phyloP scores from a whole-genome alignment of 1,284 basidiomycete species.

The Cutaneotrichosporon cavernicola region DNA sequence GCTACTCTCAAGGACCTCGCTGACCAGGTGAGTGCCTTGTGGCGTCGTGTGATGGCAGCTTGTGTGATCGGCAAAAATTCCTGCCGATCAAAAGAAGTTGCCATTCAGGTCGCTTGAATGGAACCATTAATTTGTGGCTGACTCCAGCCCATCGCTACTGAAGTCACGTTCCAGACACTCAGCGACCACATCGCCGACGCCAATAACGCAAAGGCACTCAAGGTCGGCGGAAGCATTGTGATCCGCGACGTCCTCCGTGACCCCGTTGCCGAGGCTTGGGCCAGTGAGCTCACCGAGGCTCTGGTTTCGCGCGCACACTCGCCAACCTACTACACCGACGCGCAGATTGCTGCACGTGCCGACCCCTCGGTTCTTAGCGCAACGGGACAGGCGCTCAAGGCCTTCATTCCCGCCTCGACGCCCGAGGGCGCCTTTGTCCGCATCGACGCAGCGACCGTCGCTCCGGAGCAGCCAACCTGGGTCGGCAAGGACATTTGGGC shows the following conservation, averaged over 20 bases:
- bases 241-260: conserved; percentile 47
- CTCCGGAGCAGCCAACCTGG: conserved; percentile 20
- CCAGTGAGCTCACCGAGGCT: conserved; percentile 27
- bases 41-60: background rate
- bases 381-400: conserved; percentile 30
- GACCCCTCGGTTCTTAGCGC: conserved; percentile 41
- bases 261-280: conserved; percentile 38
- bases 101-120: no score
- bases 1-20: conserved; percentile 17
- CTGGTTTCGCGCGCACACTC: conserved; percentile 7
- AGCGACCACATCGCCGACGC: conserved; percentile 27
- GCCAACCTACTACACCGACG: conserved; percentile 41
- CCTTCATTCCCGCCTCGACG: conserved; percentile 20
- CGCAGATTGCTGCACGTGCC: conserved; percentile 39
- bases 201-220: conserved; percentile 10
- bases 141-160: conserved; percentile 21
- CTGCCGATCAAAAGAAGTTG: background rate
- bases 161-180: conserved; percentile 40
- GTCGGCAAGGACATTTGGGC: conserved; percentile 22
- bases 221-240: conserved; percentile 35
- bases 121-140: background rate
- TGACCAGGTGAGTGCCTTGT: conserved; percentile 17
- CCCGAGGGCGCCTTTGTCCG: conserved; percentile 28
- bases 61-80: background rate
- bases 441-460: conserved; percentile 27